Base-by-base conservation (phyloP, 2,329 filamentous ascomycete genomes). In the Calonectria leucothoes region DNA sequence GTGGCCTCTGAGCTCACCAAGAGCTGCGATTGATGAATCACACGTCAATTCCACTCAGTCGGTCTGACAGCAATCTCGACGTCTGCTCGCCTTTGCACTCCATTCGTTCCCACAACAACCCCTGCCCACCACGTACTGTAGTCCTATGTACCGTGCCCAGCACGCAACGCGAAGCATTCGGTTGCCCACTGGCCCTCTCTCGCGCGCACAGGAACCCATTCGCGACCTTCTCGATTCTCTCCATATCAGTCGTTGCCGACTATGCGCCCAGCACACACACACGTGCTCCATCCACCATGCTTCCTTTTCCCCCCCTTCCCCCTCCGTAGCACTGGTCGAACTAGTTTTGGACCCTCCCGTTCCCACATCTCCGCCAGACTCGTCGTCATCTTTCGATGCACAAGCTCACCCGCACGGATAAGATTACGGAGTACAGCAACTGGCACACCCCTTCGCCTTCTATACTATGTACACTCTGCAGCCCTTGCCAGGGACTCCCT, bases 281-380 rank as follows among this genome's bases (percentile, higher is more conserved):
- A 59, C 55, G 55, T 59, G 55, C 55, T 23, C 11, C 23, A 37
- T 8, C 31, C 33, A 59, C 27, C 55, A 35, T 59, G 55, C 23
- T 45, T 42, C 33, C 37, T 45, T 27, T 52, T 42, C 37, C 59
- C 59, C 59, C 33, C 37, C 31, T 27, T 52, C 29, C 37, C 59
- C 59, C 59, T 63, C 37, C 27, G 27, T 29, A 29, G 37, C 59
- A 63, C 14, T 63, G 20, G 35, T 27, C 37, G 17, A 63, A 25
- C 27, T 23, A 37, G 55, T 63, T n/a, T 63, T n/a, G 20, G 59
- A 63, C 59, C 59, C 74, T 57, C 71, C 71, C 61, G 74, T 63
- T 63, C 59, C 59, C 37, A 45, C 59, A 27, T 27, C 37, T 45
- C 37, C 10, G 59, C 59, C 31, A 15, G 59, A 45, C 59, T 45